phyloP scores from a whole-genome alignment of 768 basidiomycete genomes.

The Pleurotus ostreatus region DNA sequence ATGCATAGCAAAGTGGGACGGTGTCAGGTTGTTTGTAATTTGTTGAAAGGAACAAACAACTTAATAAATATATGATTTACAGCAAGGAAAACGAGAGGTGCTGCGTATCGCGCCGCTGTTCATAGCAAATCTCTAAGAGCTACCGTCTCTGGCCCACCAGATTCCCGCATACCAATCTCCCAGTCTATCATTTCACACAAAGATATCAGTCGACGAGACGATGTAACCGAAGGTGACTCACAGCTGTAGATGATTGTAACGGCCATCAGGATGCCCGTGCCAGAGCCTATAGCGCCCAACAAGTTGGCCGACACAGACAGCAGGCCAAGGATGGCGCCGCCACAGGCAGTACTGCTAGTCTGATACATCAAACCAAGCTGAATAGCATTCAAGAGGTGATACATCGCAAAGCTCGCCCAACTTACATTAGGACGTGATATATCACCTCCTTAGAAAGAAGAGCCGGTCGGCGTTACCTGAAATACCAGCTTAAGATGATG shows the following conservation, averaged over 20 bases:
- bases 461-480: too few species aligned
- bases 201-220: not conserved
- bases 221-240: conserved; percentile 31
- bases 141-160: conserved; percentile 78
- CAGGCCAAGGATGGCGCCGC: conserved; percentile 91
- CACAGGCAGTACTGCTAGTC: conserved; percentile 21
- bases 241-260: conserved; percentile 97
- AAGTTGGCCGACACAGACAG: conserved; percentile 90
- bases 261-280: conserved; percentile 95
- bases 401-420: too few species aligned
- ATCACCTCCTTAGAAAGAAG: too few species aligned
- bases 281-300: conserved; percentile 94
- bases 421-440: too few species aligned
- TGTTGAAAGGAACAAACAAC: too few species aligned
- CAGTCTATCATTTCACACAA: conserved; percentile 52
- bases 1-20: too few species aligned
- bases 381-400: too few species aligned
- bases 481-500: too few species aligned
- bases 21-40: too few species aligned
- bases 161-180: conserved; percentile 92
- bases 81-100: too few species aligned
- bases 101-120: conserved; percentile 11
- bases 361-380: too few species aligned
- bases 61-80: too few species aligned
- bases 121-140: conserved; percentile 75